Conservation (phyloP, 139 green algal species). For the Chlorella sorokiniana region DNA sequence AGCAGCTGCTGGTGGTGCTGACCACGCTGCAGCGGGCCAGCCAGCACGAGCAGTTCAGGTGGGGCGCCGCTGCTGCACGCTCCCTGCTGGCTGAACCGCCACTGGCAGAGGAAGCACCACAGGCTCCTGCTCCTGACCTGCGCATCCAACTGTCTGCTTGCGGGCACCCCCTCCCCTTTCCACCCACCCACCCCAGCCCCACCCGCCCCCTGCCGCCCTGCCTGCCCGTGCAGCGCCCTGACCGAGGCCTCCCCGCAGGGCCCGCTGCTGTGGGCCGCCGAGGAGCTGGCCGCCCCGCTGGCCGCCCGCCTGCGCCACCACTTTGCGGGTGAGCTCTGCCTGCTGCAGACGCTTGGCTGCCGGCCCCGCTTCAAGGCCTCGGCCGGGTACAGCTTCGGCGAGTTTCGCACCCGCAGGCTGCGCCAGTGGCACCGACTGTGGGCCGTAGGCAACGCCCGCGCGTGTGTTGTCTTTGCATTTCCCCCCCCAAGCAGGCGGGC, state of each 20-base stretch:
- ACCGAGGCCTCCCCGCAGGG: slow-evolving; percentile 14
- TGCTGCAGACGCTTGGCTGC: too few relatives aligned
- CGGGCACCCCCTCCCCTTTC: background rate
- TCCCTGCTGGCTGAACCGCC: background rate
- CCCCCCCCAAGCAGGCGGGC: slow-evolving; percentile 15
- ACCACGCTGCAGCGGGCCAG: slow-evolving; percentile 38
- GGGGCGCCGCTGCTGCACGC: background rate
- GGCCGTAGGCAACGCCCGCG: background rate
- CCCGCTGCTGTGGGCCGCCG: slow-evolving; percentile 50
- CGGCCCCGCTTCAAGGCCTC: too few relatives aligned
- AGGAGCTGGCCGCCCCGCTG: slow-evolving; percentile 42
- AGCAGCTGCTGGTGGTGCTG: slow-evolving; percentile 37
- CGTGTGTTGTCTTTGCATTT: background rate
- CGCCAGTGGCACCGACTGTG: too few relatives aligned
- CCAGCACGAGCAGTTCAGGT: slow-evolving; percentile 29
- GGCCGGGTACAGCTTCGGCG: too few relatives aligned
- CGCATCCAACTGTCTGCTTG: background rate
- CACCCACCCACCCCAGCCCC: background rate
- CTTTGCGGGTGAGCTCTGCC: slow-evolving; percentile 45
- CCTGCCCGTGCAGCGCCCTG: background rate
- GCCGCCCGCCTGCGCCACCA: slow-evolving; percentile 36
- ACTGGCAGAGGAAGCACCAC: too few relatives aligned
- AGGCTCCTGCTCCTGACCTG: background rate
- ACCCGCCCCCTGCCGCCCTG: background rate
- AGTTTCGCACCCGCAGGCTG: too few relatives aligned